Evolutionary conservation across 2,329 filamentous ascomycete species (phyloP), one percentile per base, ranked within the genome.

Genomic region (Verticillium nubilum): DNA sequence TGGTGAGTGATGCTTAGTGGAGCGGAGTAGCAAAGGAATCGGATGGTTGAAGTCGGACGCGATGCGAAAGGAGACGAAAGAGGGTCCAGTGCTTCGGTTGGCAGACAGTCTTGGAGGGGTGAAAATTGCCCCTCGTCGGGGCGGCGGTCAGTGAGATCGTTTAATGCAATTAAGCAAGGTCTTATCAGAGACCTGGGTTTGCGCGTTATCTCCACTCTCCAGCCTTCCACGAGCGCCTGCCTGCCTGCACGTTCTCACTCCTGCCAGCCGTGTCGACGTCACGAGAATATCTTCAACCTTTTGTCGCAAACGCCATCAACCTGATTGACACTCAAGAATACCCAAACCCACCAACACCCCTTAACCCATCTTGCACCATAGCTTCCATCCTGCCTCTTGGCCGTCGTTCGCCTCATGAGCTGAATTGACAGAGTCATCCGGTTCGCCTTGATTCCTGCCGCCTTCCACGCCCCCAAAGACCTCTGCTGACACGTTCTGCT

Each of bases 351-450:
- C 6, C 42, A 47, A 19, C 28, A 54, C 29, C 60, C 35, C 33
- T 23, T 29, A 17, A 15, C 5, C 19, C 57, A 56, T 4, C 42
- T 23, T 50, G 19, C 19, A 50, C 42, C 19, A 23, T 13, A n/a
- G 42, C 42, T 50, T 50, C 9, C n/a, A 50, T 13, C 19, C 42
- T 50, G 42, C 42, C 42, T 50, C 42, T 50, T 50, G 42, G 42
- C 42, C 42, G 42, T 50, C 42, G 42, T 25, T 50, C 42, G 23
- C 60, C 56, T 58, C 47, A 63, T 63, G 62, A 61, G 59, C 61
- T 62, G 61, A 63, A 59, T 60, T 61, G 61, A 61, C 62, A 61
- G 57, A 61, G 61, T 61, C 59, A 63, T 64, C 62, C 61, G 62
- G 62, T 64, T 63, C 61, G 62, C 62, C 60, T 60, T 59, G 61